Conservation (phyloP, 306 rosid genomes). For the Sicyos edulis region DNA sequence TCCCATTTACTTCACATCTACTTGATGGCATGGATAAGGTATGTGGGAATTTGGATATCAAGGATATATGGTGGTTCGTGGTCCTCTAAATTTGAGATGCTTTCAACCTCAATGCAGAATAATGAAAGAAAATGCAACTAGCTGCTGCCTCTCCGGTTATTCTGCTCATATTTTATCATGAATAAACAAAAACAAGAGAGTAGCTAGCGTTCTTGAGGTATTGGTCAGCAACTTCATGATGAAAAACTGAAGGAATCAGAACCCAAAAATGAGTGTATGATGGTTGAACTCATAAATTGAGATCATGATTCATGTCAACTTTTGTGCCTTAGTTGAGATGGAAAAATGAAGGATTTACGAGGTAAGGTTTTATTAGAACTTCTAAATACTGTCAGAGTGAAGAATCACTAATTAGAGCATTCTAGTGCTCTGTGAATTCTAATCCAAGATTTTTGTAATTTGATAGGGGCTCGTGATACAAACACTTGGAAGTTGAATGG, state of each 20-base stretch:
- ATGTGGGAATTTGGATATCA: not conserved
- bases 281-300: slow-evolving; percentile 1
- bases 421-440: not conserved
- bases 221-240: not conserved
- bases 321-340: slow-evolving; percentile 4
- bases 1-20: not conserved
- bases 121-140: slow-evolving; percentile 1
- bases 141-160: not conserved
- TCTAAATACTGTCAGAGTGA: not conserved
- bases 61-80: not conserved
- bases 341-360: not conserved
- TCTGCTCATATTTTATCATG: slow-evolving; percentile 1
- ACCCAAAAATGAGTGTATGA: not conserved
- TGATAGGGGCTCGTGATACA: slow-evolving; percentile 7
- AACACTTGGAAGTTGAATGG: not conserved
- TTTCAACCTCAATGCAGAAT: not conserved
- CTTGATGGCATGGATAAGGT: not conserved
- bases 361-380: not conserved
- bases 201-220: not conserved
- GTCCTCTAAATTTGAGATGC: not conserved
- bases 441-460: not conserved
- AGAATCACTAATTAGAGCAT: not conserved
- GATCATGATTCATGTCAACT: not conserved
- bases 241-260: not conserved
- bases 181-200: not conserved